Evolutionary conservation across 2,329 filamentous ascomycete species (phyloP).

Genomic region (Cladosporium sp.): DNA sequence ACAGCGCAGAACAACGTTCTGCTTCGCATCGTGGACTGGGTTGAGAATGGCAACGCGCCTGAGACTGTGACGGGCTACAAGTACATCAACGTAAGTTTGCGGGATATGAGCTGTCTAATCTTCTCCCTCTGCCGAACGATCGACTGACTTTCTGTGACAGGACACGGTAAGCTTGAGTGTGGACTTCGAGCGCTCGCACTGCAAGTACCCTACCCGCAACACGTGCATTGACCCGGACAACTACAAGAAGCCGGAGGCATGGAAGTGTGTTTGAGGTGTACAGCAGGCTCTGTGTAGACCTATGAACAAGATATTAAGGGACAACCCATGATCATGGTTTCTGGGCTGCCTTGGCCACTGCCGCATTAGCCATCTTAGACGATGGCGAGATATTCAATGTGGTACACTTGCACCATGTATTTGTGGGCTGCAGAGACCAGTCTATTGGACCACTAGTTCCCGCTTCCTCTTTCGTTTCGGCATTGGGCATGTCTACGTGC

Average conservation of each 20-base stretch:
- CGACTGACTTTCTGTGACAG: constrained; percentile 16
- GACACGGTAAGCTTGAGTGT: constrained; percentile 34
- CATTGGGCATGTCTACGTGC: too few relatives aligned
- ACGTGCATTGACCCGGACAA: constrained; percentile 21
- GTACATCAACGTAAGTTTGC: constrained; percentile 36
- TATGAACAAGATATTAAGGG: too few relatives aligned
- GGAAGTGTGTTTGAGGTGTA: constrained; percentile 19
- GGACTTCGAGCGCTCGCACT: constrained; percentile 41
- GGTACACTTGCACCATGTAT: too few relatives aligned
- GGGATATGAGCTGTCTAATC: not conserved
- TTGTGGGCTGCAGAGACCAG: too few relatives aligned
- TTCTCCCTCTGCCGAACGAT: not conserved
- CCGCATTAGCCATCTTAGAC: too few relatives aligned
- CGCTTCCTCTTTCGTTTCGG: too few relatives aligned
- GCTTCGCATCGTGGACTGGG: constrained; percentile 37
- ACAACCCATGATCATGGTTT: too few relatives aligned
- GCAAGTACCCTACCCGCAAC: constrained; percentile 29
- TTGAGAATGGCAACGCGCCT: constrained; percentile 27
- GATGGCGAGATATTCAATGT: too few relatives aligned
- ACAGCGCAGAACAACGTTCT: constrained; percentile 40
- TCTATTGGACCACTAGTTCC: too few relatives aligned
- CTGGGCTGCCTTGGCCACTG: too few relatives aligned
- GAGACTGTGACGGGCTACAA: constrained; percentile 34
- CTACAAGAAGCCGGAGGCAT: constrained; percentile 21
- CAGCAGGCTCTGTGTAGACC: too few relatives aligned